Evolutionary conservation across 805 yeast species (phyloP).

Genomic region (Candida xiaguanensis): DNA sequence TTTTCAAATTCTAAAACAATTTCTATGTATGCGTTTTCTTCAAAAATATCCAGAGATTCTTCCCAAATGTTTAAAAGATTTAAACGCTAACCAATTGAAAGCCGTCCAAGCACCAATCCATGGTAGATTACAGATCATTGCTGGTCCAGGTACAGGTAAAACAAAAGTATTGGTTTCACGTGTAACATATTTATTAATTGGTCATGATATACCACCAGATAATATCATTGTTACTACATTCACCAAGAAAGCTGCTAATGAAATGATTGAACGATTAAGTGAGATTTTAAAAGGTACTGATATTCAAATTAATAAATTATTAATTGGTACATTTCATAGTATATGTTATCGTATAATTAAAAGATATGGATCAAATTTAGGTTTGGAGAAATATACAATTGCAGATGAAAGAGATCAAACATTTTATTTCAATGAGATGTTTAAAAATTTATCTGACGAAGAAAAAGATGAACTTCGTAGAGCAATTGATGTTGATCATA

Average conservation of each 20-base stretch:
- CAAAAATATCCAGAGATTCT: conserved; percentile 1
- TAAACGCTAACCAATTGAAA: conserved; percentile 38
- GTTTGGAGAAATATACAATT: conserved; percentile 45
- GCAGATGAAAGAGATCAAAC: conserved; percentile 63
- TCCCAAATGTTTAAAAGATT: conserved; percentile 11
- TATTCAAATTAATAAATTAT: conserved; percentile 42
- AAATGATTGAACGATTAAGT: conserved; percentile 64
- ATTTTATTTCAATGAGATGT: conserved; percentile 42
- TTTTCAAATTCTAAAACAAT: background rate
- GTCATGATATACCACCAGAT: conserved; percentile 52
- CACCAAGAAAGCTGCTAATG: conserved; percentile 88
- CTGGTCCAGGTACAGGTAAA: conserved; percentile 70
- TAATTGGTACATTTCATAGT: conserved; percentile 89
- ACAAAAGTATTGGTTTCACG: conserved; percentile 79
- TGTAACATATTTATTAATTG: conserved; percentile 63
- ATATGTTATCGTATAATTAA: conserved; percentile 62
- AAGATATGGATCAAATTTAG: conserved; percentile 50
- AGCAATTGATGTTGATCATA: background rate
- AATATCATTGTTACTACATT: conserved; percentile 83
- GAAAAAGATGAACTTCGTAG: conserved; percentile 9
- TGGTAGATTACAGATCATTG: conserved; percentile 46
- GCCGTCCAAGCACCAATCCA: conserved; percentile 43
- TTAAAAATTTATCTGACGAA: conserved; percentile 19
- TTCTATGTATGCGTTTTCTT: background rate
- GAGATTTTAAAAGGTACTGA: conserved; percentile 28